phyloP scores from a whole-genome alignment of 73 alveolate species.

The Tetrahymena thermophila region DNA sequence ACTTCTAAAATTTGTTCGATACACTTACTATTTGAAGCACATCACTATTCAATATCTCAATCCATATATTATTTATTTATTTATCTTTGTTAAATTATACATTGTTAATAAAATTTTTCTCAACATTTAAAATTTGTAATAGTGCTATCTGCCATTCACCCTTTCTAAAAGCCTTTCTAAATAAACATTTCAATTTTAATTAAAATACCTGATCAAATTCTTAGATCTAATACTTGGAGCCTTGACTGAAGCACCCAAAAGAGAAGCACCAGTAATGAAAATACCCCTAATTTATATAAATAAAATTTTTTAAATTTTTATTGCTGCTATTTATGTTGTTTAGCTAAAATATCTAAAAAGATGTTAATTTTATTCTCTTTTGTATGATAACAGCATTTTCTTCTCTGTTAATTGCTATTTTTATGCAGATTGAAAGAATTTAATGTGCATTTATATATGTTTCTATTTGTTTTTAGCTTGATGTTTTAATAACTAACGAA shows the following conservation, averaged over 20 bases:
- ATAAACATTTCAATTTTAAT: no score
- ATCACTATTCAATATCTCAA: no score
- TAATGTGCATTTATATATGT: not conserved
- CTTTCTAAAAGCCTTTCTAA: not conserved
- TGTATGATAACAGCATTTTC: not conserved
- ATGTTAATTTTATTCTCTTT: not conserved
- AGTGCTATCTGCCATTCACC: not conserved
- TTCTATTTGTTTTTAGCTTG: not conserved
- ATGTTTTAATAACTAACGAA: not conserved
- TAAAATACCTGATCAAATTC: conserved; percentile 74
- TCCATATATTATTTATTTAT: not conserved
- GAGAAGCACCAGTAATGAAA: conserved; percentile 94
- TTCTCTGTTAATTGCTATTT: not conserved
- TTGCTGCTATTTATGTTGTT: not conserved
- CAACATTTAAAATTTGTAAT: not conserved
- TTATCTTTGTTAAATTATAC: no score
- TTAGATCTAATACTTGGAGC: conserved; percentile 94
- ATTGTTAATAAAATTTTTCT: not conserved
- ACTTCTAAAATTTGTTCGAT: no score
- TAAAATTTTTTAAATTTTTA: not conserved
- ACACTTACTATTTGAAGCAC: no score
- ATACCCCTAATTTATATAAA: conserved; percentile 85
- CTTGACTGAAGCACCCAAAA: conserved; percentile 97
- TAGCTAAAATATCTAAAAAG: not conserved
- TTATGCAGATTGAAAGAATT: not conserved